Conservation (phyloP, 1,284 basidiomycete species). For the Moesziomyces sp. region DNA sequence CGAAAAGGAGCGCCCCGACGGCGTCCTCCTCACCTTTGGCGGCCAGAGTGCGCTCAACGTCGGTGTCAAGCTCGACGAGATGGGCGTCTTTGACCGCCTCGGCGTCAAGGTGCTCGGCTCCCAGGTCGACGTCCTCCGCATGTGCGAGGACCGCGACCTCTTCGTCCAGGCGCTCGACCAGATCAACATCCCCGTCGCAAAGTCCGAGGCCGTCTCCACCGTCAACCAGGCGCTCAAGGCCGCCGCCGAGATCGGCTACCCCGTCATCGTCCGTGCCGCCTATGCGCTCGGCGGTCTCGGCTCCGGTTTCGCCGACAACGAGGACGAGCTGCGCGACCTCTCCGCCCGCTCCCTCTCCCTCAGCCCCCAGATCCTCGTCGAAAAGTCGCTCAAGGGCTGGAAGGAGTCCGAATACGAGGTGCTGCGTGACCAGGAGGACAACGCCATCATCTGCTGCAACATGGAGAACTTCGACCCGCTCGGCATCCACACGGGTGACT, state of each 20-base stretch:
- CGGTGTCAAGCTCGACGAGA: constrained; percentile 94
- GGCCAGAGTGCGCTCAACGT: constrained; percentile 98
- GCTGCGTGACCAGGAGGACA: constrained; percentile 92
- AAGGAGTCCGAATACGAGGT: constrained; percentile 99
- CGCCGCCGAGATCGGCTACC: constrained; percentile 91
- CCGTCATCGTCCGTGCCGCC: constrained; percentile 96
- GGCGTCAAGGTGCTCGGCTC: constrained; percentile 96
- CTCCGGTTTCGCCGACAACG: constrained; percentile 95
- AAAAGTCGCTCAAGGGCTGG: constrained; percentile 99
- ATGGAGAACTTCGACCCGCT: constrained; percentile 99
- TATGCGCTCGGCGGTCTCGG: constrained; percentile 98
- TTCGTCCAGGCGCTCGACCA: constrained; percentile 98
- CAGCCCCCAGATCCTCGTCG: constrained; percentile 95
- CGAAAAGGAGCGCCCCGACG: constrained; percentile 97
- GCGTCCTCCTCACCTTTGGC: constrained; percentile 96
- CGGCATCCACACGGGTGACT: constrained; percentile 99
- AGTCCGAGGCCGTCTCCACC: constrained; percentile 96
- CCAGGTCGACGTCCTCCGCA: constrained; percentile 82
- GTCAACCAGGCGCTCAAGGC: constrained; percentile 92
- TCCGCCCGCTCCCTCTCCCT: constrained; percentile 90
- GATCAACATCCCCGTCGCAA: constrained; percentile 96
- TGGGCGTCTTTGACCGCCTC: constrained; percentile 94
- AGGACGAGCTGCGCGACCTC: constrained; percentile 93
- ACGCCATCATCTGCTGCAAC: constrained; percentile 90
- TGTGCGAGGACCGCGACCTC: constrained; percentile 88